Percentiles rank a stretch among this genome's conserved stretches.
Conservation (phyloP, 2,329 filamentous ascomycete species). For the Fusarium secorum region DNA sequence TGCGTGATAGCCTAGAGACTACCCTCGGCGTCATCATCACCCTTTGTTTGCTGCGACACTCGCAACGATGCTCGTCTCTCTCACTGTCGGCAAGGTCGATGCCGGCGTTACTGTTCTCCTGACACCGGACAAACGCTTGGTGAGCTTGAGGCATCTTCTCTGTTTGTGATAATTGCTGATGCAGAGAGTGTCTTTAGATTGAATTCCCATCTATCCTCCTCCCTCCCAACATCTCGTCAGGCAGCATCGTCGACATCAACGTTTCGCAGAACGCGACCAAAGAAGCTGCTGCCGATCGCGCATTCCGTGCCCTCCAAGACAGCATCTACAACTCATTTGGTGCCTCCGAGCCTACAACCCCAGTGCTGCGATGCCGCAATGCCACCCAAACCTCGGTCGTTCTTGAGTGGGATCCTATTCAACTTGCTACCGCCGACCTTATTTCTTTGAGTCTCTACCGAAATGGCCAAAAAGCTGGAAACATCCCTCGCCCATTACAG, state of each 20-base stretch:
- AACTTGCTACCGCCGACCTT: slow-evolving; percentile 90
- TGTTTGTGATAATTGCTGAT: slow-evolving; percentile 30
- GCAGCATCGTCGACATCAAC: slow-evolving; percentile 97
- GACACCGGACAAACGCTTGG: slow-evolving; percentile 95
- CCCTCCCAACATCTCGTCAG: slow-evolving; percentile 91
- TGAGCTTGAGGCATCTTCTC: slow-evolving; percentile 56
- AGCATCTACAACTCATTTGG: slow-evolving; percentile 90
- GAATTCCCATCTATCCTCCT: slow-evolving; percentile 98
- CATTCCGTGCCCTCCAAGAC: slow-evolving; percentile 86
- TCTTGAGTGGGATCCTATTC: slow-evolving; percentile 96
- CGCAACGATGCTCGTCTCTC: slow-evolving; percentile 85
- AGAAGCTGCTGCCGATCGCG: slow-evolving; percentile 75
- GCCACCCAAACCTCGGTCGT: slow-evolving; percentile 98
- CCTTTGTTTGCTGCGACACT: slow-evolving; percentile 23
- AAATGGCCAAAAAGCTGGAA: slow-evolving; percentile 96
- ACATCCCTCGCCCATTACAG: slow-evolving; percentile 85
- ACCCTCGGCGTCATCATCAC: slow-evolving; percentile 1
- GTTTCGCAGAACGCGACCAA: slow-evolving; percentile 86
- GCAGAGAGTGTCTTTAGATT: slow-evolving; percentile 66
- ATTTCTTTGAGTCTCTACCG: slow-evolving; percentile 90
- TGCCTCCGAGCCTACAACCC: slow-evolving; percentile 75
- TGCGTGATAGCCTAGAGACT: not conserved
- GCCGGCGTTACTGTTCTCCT: slow-evolving; percentile 96
- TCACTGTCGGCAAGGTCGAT: slow-evolving; percentile 99
- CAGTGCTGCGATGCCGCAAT: slow-evolving; percentile 89